phyloP scores from a whole-genome alignment of 1,139 yeast species.

The Saccharomycopsis hybrid region DNA sequence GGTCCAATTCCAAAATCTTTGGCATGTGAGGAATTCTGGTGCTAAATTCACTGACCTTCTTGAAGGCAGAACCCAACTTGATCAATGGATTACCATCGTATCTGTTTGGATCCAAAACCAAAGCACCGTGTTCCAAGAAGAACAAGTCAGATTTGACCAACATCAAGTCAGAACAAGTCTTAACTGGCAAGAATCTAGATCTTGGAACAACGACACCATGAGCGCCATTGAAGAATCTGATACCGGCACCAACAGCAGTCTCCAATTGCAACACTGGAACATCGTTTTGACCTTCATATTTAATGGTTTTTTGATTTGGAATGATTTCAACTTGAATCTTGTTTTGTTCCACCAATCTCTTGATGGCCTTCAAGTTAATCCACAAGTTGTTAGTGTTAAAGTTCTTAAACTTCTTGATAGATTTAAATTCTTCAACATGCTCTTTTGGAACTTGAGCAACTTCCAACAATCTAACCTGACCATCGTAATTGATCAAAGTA shows the following conservation, averaged over 20 bases:
- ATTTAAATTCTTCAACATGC: slow-evolving; percentile 96
- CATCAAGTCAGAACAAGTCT: slow-evolving; percentile 90
- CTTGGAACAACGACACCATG: slow-evolving; percentile 99
- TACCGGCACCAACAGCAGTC: slow-evolving; percentile 99
- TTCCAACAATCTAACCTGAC: slow-evolving; percentile 88
- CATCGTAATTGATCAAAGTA: slow-evolving; percentile 93
- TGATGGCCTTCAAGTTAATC: slow-evolving; percentile 92
- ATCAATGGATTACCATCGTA: slow-evolving; percentile 93
- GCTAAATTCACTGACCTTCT: slow-evolving; percentile 90
- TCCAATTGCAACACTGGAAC: slow-evolving; percentile 89
- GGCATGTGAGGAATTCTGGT: slow-evolving; percentile 93
- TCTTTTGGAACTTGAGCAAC: slow-evolving; percentile 99
- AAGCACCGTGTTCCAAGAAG: slow-evolving; percentile 85
- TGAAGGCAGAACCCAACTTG: slow-evolving; percentile 93
- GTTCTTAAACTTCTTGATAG: slow-evolving; percentile 94
- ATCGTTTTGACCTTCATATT: slow-evolving; percentile 61
- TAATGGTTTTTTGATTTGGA: slow-evolving; percentile 83
- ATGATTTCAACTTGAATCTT: slow-evolving; percentile 87
- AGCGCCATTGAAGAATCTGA: slow-evolving; percentile 89
- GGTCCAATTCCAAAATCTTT: slow-evolving; percentile 90
- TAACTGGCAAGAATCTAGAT: slow-evolving; percentile 94
- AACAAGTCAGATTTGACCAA: slow-evolving; percentile 96
- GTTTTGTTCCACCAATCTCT: slow-evolving; percentile 81
- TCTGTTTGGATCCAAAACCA: slow-evolving; percentile 76
- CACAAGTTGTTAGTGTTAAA: slow-evolving; percentile 97